Percentiles rank a stretch among this genome's conserved stretches.
Conservation (phyloP, 345 rosid genomes). For the Raphanus sativus region DNA sequence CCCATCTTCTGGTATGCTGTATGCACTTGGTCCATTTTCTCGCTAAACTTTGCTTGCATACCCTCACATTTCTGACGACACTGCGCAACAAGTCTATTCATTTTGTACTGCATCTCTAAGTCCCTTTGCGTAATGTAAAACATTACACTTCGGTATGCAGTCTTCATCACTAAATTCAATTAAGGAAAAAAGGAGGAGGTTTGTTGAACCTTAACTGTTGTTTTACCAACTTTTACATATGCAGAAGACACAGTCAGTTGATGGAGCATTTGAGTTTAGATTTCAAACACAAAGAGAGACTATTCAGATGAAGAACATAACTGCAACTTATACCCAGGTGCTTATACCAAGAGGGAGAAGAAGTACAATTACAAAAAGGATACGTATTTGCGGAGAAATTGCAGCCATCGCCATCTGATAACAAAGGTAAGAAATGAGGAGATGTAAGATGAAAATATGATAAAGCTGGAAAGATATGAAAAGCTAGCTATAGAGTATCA, state of each 20-base stretch:
- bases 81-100: constrained; percentile 75
- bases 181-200: constrained; percentile 44
- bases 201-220: constrained; percentile 1
- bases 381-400: constrained; percentile 88
- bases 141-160: constrained; percentile 87
- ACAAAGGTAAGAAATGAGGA: constrained; percentile 17
- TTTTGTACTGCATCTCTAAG: constrained; percentile 87
- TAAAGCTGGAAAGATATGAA: neutral
- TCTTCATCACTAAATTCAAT: constrained; percentile 73
- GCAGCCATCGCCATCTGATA: constrained; percentile 95
- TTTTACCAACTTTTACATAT: neutral
- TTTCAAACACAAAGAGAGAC: neutral
- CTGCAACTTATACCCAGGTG: neutral
- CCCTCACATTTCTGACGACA: constrained; percentile 84
- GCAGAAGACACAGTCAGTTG: neutral
- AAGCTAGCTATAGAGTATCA: constrained; percentile 1
- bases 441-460: constrained; percentile 1
- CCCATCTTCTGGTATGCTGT: constrained; percentile 90
- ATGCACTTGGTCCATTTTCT: constrained; percentile 89
- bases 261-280: neutral
- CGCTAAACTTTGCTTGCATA: constrained; percentile 86
- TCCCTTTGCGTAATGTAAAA: constrained; percentile 85
- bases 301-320: neutral
- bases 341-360: constrained; percentile 34
- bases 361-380: constrained; percentile 49